Base-by-base conservation (phyloP, 768 basidiomycete genomes). In the Rhizopogon vulgaris region DNA sequence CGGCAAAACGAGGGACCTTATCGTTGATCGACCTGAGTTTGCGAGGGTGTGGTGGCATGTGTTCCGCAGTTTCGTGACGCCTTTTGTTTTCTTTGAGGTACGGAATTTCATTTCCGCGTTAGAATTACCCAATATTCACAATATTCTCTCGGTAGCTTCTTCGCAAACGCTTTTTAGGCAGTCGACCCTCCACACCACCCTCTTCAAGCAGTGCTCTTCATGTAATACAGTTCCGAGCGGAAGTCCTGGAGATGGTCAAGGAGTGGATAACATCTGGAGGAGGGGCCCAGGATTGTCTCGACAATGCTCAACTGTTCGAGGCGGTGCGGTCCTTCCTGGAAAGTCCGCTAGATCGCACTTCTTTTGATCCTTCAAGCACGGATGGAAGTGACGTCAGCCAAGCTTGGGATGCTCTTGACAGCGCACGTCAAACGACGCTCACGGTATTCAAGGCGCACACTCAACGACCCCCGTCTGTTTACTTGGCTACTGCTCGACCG, bases 41-140 rank as follows among this genome's bases (percentile, higher is more conserved):
- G 75, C 82, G 2, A 74, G 73, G 40, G 78, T 89, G 3, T 93
- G 90, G 88, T 93, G 90, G 88, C 83, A 78, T 55, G 80, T 81
- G 17, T 93, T 88, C 63, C 76, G 90, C 38, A 89, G 86, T 59
- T 90, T 92, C 57, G 79, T 92, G 8, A 83, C 85, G 0, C 90
- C 90, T 0, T 65, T 85, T 7, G 85, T 86, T 1, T 87, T 93
- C 60, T 91, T 93, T 63, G 89, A 92, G 82, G 90, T 90, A 60
- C 43, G 78, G 60, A 2, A 15, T 52, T 42, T 41, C 39, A 17
- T 55, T 12, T 22, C 28, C 28, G 32, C 17, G 51, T 24, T 27
- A 14, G 36, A 27, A 2, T n/a, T 25, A 12, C 0, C n/a, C 5
- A 40, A 24, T 22, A 46, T 46, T 32, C 4, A 45, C 50, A 30